These are phyloP conservation scores for Colletotrichum higginsianum DNA, from an alignment of 2,329 filamentous ascomycete genomes.

Conservation along the genomic window DNA sequence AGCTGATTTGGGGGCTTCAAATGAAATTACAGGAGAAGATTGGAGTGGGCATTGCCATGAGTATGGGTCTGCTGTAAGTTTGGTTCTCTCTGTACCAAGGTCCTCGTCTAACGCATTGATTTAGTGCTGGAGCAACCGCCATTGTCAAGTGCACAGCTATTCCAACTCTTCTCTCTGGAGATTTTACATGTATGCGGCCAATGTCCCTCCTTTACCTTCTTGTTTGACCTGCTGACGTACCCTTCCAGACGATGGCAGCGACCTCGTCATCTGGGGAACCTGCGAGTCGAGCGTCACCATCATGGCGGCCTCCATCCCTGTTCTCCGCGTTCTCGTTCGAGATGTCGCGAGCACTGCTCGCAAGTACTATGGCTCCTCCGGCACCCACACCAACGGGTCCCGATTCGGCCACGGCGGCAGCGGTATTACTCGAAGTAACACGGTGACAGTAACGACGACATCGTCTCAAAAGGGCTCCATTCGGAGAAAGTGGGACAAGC, in stretches of 20 bases:
- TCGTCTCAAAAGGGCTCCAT: conserved; percentile 21
- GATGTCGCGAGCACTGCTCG: conserved; percentile 24
- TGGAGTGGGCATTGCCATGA: conserved; percentile 41
- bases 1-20: conserved; percentile 40
- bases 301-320: conserved; percentile 37
- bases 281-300: conserved; percentile 33
- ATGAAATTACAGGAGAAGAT: conserved; percentile 40
- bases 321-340: conserved; percentile 41
- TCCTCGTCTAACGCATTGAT: background rate
- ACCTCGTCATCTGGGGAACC: conserved; percentile 32
- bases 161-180: conserved; percentile 30
- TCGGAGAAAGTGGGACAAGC: conserved; percentile 29
- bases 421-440: conserved; percentile 14
- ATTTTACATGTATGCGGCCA: conserved; percentile 31
- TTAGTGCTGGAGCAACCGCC: conserved; percentile 42
- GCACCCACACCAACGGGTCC: conserved; percentile 3
- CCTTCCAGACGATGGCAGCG: conserved; percentile 29
- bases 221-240: conserved; percentile 46
- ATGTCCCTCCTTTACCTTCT: conserved; percentile 45
- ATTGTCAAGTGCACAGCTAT: conserved; percentile 42
- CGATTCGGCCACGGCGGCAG: background rate
- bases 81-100: background rate
- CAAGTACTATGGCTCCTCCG: conserved; percentile 31
- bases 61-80: conserved; percentile 41
- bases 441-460: conserved; percentile 28